These are phyloP conservation scores for Lepidium didymum DNA, from an alignment of 345 rosid genomes.

Conservation along the genomic window DNA sequence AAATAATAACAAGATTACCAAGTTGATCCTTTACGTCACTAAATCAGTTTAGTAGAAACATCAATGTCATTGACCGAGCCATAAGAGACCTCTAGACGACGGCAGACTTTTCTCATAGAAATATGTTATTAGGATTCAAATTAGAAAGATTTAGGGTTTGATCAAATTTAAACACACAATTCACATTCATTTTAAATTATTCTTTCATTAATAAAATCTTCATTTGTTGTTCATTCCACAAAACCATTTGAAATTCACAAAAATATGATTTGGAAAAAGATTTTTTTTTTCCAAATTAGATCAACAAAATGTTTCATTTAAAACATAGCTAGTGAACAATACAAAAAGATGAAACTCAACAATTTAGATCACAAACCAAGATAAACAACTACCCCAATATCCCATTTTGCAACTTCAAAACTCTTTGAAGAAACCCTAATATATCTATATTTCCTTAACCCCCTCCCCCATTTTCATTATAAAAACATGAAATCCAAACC, in stretches of 20 bases:
- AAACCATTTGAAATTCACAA: neutral
- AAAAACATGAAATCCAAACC: slow-evolving; percentile 4
- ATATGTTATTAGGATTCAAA: neutral
- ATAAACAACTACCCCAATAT: neutral
- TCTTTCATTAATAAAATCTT: neutral
- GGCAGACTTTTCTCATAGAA: neutral
- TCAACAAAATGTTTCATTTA: slow-evolving; percentile 1
- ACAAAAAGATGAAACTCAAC: slow-evolving; percentile 10
- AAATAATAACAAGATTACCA: neutral
- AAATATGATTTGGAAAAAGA: no score
- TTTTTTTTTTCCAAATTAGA: neutral
- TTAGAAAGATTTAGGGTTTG: neutral
- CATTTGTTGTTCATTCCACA: neutral
- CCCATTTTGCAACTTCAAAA: slow-evolving; percentile 14
- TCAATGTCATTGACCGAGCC: slow-evolving; percentile 4
- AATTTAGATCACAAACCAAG: neutral
- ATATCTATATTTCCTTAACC: slow-evolving; percentile 8
- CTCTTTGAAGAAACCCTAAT: slow-evolving; percentile 16
- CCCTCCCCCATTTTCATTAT: neutral
- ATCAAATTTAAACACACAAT: neutral
- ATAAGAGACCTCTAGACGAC: neutral
- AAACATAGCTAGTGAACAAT: slow-evolving; percentile 8
- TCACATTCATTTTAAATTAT: neutral
- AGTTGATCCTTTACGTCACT: slow-evolving; percentile 10
- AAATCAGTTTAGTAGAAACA: slow-evolving; percentile 1